phyloP scores from a whole-genome alignment of 345 rosid species.

The Anastatica hierochuntica region DNA sequence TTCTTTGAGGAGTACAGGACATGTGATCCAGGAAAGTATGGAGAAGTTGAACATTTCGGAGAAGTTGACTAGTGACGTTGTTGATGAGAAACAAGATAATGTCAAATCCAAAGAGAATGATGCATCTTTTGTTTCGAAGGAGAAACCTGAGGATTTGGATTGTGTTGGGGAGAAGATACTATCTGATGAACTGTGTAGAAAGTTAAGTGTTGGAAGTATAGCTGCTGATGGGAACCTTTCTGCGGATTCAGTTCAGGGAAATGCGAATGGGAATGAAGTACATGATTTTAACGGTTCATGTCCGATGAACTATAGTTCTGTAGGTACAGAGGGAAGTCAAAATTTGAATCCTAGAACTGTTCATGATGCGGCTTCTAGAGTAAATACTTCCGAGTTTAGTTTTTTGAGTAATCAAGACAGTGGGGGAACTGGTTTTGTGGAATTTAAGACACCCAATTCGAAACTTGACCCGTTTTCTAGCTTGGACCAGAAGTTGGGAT shows the following conservation, averaged over 20 bases:
- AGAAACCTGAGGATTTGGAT: constrained; percentile 9
- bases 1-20: constrained; percentile 14
- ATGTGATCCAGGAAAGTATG: constrained; percentile 35
- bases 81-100: constrained; percentile 19
- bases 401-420: constrained; percentile 33
- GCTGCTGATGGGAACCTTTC: constrained; percentile 15
- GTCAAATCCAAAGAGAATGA: constrained; percentile 18
- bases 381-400: constrained; percentile 21
- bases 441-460: constrained; percentile 45
- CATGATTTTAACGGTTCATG: constrained; percentile 13
- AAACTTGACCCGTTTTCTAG: constrained; percentile 37
- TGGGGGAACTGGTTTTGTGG: constrained; percentile 29
- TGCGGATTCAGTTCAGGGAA: constrained; percentile 23
- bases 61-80: constrained; percentile 39
- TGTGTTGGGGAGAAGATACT: constrained; percentile 37
- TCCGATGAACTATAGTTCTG: constrained; percentile 28
- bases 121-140: no score
- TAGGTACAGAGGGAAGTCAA: constrained; percentile 25
- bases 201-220: constrained; percentile 39
- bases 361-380: constrained; percentile 25
- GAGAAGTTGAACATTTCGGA: constrained; percentile 39
- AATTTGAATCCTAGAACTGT: constrained; percentile 26
- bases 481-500: constrained; percentile 41
- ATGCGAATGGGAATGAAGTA: constrained; percentile 19
- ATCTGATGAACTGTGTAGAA: constrained; percentile 44